phyloP scores from a whole-genome alignment of 2,329 filamentous ascomycete species.

The Fusarium siculi region DNA sequence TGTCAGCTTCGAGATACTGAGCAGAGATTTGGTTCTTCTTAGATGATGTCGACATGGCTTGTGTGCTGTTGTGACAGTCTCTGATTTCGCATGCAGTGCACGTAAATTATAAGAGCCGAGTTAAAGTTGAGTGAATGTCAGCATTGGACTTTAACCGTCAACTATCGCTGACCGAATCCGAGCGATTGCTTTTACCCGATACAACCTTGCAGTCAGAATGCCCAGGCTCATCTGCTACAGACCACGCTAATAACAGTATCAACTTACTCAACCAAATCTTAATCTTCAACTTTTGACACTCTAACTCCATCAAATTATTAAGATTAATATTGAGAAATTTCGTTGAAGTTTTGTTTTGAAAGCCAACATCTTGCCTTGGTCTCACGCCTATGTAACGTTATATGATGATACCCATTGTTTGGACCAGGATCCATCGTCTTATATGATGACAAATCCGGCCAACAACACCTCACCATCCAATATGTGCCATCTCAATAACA shows the following conservation, averaged over 20 bases:
- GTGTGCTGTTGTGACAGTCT: fast-evolving
- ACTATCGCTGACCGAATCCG: background rate
- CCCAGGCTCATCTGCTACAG: background rate
- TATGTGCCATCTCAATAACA: background rate
- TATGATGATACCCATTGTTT: background rate
- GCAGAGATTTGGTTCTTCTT: background rate
- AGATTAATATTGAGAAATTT: fast-evolving
- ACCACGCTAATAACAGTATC: too few relatives aligned
- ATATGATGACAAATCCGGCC: background rate
- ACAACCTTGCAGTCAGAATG: background rate
- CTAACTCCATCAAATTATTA: too few relatives aligned
- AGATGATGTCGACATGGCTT: background rate
- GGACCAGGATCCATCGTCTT: background rate
- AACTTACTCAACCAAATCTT: background rate
- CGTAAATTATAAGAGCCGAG: fast-evolving
- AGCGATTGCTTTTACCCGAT: background rate
- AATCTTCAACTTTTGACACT: background rate
- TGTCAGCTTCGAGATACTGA: background rate
- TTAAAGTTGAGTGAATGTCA: background rate
- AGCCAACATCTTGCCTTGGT: background rate
- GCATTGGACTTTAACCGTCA: background rate
- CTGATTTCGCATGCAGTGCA: background rate
- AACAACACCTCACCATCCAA: background rate
- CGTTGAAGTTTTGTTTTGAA: background rate
- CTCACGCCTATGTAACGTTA: background rate